Evolutionary conservation across 2,329 filamentous ascomycete genomes (phyloP).

Genomic region (Setomelanomma holmii): DNA sequence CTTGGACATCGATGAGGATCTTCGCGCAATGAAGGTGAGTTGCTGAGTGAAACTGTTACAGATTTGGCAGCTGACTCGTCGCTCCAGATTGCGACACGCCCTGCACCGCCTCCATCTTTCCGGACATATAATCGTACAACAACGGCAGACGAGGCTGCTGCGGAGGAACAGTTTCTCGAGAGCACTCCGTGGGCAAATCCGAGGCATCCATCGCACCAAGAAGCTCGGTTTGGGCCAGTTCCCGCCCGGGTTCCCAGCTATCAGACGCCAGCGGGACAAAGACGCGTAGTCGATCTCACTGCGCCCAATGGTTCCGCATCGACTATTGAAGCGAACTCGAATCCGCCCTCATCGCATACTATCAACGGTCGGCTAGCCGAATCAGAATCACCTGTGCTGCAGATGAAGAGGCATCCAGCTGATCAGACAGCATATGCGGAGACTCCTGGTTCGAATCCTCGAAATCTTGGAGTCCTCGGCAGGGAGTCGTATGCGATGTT

Average conservation of each 20-base stretch:
- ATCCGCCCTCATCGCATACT: conserved; percentile 45
- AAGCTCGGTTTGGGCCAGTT: conserved; percentile 41
- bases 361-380: conserved; percentile 36
- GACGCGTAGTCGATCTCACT: conserved; percentile 42
- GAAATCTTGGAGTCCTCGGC: conserved; percentile 28
- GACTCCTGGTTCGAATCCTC: conserved; percentile 34
- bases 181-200: conserved; percentile 94
- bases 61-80: conserved; percentile 30
- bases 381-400: conserved; percentile 47
- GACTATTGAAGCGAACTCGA: conserved; percentile 49
- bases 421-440: conserved; percentile 37
- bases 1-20: conserved; percentile 82
- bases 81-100: conserved; percentile 43
- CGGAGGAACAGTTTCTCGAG: conserved; percentile 86
- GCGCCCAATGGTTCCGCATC: conserved; percentile 49
- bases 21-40: conserved; percentile 87
- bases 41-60: conserved; percentile 18
- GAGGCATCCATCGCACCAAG: conserved; percentile 59
- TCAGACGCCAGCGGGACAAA: conserved; percentile 47
- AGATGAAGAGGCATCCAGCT: conserved; percentile 45
- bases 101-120: conserved; percentile 38
- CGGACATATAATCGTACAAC: conserved; percentile 45
- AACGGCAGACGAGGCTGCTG: conserved; percentile 63
- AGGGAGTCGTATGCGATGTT: conserved; percentile 39
- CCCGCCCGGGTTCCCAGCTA: conserved; percentile 39